Conservation (phyloP, 2,329 filamentous ascomycete genomes). For the Xylariaceae sp. region DNA sequence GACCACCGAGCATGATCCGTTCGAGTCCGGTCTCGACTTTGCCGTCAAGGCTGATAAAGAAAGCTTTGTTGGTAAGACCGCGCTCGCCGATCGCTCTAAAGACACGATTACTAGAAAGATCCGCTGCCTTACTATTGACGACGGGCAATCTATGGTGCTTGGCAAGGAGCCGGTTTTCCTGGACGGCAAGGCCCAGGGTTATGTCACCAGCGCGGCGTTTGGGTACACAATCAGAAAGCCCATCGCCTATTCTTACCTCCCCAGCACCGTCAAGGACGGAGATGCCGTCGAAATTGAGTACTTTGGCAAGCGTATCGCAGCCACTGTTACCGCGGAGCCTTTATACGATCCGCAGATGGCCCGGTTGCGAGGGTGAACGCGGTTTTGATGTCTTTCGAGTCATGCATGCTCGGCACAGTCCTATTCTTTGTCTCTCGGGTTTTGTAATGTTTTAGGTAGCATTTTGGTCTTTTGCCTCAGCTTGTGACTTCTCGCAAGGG, state of each 20-base stretch:
- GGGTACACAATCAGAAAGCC: slow-evolving; percentile 14
- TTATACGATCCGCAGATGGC: slow-evolving; percentile 16
- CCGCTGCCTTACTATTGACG: slow-evolving; percentile 14
- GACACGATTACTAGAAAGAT: slow-evolving; percentile 4
- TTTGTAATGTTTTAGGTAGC: too few relatives aligned
- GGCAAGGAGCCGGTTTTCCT: slow-evolving; percentile 18
- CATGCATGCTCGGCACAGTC: too few relatives aligned
- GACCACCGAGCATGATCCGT: slow-evolving; percentile 18
- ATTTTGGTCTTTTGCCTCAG: too few relatives aligned
- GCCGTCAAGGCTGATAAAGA: slow-evolving; percentile 16
- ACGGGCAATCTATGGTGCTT: slow-evolving; percentile 14
- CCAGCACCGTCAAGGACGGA: slow-evolving; percentile 5
- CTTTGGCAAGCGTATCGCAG: slow-evolving; percentile 12
- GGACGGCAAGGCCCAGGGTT: slow-evolving; percentile 9
- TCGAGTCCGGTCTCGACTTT: slow-evolving; percentile 15
- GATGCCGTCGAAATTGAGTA: slow-evolving; percentile 17
- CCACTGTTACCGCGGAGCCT: slow-evolving; percentile 14
- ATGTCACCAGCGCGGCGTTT: slow-evolving; percentile 15
- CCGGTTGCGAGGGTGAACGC: slow-evolving; percentile 7
- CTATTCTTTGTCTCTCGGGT: too few relatives aligned
- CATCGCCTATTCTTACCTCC: slow-evolving; percentile 16
- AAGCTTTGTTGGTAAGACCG: slow-evolving; percentile 15
- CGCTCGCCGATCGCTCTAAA: slow-evolving; percentile 11
- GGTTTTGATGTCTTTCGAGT: too few relatives aligned
- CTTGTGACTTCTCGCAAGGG: too few relatives aligned